Conservation (phyloP, 805 yeast genomes). For the Sugiyamaella marilandica region DNA sequence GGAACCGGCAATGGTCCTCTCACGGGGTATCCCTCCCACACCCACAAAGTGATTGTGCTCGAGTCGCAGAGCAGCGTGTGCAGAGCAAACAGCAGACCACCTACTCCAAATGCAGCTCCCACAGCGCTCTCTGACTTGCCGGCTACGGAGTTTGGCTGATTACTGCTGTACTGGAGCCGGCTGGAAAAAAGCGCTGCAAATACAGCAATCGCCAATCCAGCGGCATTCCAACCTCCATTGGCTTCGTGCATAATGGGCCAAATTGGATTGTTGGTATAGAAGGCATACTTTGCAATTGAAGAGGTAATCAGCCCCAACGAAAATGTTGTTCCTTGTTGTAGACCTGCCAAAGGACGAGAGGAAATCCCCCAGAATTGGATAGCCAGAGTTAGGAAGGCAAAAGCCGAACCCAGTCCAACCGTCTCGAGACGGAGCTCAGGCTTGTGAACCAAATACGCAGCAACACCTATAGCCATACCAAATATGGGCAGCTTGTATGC, state of each 20-base stretch:
- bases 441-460: conserved; percentile 60
- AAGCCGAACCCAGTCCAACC: conserved; percentile 61
- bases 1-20: conserved; percentile 83
- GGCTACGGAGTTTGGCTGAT: conserved; percentile 23
- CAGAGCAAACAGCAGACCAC: conserved; percentile 64
- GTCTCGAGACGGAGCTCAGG: conserved; percentile 69
- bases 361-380: conserved; percentile 43
- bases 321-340: conserved; percentile 52
- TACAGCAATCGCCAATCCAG: conserved; percentile 62
- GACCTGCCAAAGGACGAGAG: conserved; percentile 29
- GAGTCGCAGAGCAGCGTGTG: conserved; percentile 79
- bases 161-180: conserved; percentile 19
- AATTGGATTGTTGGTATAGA: conserved; percentile 83
- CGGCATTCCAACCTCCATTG: conserved; percentile 81
- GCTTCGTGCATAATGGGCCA: conserved; percentile 90
- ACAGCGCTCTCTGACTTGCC: conserved; percentile 28
- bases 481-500: conserved; percentile 52
- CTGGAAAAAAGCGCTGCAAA: conserved; percentile 62
- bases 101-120: conserved; percentile 64
- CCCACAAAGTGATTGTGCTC: conserved; percentile 83
- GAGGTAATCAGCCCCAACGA: conserved; percentile 69
- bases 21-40: conserved; percentile 94
- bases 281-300: conserved; percentile 67
- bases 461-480: conserved; percentile 62
- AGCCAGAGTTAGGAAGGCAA: conserved; percentile 57